These are phyloP conservation scores for Sporothrix pallida DNA, from an alignment of 2,329 filamentous ascomycete genomes.

Conservation along the genomic window DNA sequence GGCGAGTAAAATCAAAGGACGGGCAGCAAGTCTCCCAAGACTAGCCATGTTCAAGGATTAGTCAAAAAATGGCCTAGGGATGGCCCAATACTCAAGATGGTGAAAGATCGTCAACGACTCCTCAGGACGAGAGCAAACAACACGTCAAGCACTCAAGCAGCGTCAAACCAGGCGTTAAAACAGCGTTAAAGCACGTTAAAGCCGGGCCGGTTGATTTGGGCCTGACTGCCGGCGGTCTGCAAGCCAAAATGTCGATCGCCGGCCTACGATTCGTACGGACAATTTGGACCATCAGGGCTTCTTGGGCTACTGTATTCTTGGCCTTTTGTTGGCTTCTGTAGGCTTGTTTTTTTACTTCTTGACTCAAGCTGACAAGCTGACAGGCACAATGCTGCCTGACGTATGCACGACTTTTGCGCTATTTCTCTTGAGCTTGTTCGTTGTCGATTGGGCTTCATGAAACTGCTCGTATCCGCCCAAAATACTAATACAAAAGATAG, in stretches of 20 bases:
- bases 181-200: not conserved
- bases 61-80: too few relatives aligned
- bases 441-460: not conserved
- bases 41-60: not conserved
- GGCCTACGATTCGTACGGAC: not conserved
- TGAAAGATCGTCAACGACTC: too few relatives aligned
- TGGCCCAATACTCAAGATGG: too few relatives aligned
- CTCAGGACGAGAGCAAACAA: not conserved
- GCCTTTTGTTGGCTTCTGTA: too few relatives aligned
- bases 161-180: not conserved
- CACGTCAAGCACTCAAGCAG: not conserved
- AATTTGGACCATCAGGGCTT: not conserved
- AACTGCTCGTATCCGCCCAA: not conserved
- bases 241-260: constrained; percentile 1
- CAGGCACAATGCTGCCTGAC: not conserved
- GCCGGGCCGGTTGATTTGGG: not conserved
- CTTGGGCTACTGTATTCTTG: too few relatives aligned
- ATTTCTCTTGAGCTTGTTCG: not conserved
- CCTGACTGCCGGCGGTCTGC: constrained; percentile 12
- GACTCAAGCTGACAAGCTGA: not conserved
- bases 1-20: constrained; percentile 20
- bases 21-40: too few relatives aligned
- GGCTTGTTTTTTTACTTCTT: too few relatives aligned
- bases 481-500: not conserved
- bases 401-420: not conserved